A percentile compares a stretch with the other conserved stretches of the same genome.
phyloP scores from a whole-genome alignment of 2,329 filamentous ascomycete species.

The Aspergillus fumigatiaffinis region DNA sequence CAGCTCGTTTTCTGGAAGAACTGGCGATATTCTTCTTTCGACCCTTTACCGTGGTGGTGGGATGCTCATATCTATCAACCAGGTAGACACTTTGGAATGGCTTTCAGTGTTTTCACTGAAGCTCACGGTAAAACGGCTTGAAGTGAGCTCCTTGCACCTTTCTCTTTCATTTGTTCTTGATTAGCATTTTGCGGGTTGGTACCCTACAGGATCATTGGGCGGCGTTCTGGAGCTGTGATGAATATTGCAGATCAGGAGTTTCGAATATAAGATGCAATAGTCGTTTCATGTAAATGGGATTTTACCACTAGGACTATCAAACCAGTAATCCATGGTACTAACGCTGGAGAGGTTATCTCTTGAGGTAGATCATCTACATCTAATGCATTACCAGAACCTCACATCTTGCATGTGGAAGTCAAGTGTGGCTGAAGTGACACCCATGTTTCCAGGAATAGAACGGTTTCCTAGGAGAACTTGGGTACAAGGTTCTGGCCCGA shows the following conservation, averaged over 20 bases:
- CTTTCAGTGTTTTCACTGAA: conserved; percentile 1
- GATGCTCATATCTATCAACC: conserved; percentile 58
- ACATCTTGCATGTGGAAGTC: background rate
- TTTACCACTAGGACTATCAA: no score
- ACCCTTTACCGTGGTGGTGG: conserved; percentile 56
- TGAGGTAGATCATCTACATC: no score
- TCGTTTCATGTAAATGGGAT: background rate
- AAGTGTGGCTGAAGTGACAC: background rate
- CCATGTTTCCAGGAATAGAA: background rate
- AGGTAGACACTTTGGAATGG: conserved; percentile 18
- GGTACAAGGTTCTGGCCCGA: background rate
- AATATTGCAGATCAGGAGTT: background rate
- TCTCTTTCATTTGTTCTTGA: conserved; percentile 6
- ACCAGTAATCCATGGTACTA: no score
- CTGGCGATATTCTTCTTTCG: conserved; percentile 51
- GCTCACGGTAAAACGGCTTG: background rate
- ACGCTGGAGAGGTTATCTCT: no score
- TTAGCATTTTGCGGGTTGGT: background rate
- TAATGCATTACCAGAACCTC: background rate
- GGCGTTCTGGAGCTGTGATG: conserved; percentile 27
- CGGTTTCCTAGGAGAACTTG: background rate
- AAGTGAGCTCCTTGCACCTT: background rate
- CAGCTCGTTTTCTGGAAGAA: conserved; percentile 53
- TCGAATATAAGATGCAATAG: background rate
- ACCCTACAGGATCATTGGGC: conserved; percentile 32